These are phyloP conservation scores for Miscanthus lutarioriparius DNA, from an alignment of 176 grass and related monocot species.

Conservation along the genomic window DNA sequence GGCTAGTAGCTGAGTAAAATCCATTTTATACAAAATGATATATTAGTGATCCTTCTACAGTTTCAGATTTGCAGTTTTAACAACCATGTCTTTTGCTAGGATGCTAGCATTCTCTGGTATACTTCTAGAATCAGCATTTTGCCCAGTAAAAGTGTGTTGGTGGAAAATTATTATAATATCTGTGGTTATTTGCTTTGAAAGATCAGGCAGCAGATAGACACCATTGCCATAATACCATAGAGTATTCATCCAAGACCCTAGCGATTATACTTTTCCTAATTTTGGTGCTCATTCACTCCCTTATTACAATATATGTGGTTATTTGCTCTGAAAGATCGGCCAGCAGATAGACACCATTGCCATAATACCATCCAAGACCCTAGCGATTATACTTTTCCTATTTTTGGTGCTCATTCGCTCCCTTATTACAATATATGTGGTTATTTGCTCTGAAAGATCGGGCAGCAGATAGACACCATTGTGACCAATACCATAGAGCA, in stretches of 20 bases:
- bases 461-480: not conserved
- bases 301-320: not conserved
- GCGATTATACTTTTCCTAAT: not conserved
- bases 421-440: not conserved
- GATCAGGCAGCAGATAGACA: not conserved
- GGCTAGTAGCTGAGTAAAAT: not conserved
- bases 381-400: not conserved
- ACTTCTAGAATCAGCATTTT: not conserved
- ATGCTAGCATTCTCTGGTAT: not conserved
- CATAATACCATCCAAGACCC: not conserved
- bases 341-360: not conserved
- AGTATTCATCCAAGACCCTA: not conserved
- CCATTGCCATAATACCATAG: not conserved
- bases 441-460: not conserved
- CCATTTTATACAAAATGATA: not conserved
- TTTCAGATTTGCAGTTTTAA: not conserved
- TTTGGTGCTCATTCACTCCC: not conserved
- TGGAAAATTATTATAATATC: not conserved
- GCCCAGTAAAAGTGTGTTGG: not conserved
- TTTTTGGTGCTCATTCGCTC: not conserved
- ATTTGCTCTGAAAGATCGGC: not conserved
- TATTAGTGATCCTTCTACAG: constrained; percentile 11
- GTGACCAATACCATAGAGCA: not conserved
- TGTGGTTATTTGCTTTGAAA: not conserved
- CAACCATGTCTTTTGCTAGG: not conserved